Conservation (phyloP, 768 basidiomycete species). For the Suillus clintonianus region DNA sequence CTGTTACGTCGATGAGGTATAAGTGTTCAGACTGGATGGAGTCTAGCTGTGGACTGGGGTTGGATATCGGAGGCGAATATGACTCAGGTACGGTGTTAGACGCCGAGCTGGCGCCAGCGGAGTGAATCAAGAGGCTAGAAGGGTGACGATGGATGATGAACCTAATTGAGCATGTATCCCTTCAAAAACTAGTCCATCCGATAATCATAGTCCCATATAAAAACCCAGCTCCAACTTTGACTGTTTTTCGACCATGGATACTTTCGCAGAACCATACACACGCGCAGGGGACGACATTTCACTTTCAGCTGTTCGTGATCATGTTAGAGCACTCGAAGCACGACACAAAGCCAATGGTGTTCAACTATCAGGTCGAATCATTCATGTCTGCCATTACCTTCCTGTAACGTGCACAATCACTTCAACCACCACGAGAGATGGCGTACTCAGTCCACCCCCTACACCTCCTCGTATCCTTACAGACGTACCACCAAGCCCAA, state of each 20-base stretch:
- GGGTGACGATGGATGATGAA: not conserved
- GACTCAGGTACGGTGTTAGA: too few species aligned
- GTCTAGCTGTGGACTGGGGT: too few species aligned
- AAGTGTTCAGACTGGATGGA: too few species aligned
- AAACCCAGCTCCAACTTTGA: not conserved
- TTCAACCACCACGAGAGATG: slow-evolving; percentile 34
- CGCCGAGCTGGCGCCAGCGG: not conserved
- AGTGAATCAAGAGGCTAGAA: too few species aligned
- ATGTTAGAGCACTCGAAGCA: slow-evolving; percentile 71
- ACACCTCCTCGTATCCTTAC: slow-evolving; percentile 66
- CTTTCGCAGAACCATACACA: slow-evolving; percentile 72
- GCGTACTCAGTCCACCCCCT: slow-evolving; percentile 72
- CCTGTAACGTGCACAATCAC: slow-evolving; percentile 71
- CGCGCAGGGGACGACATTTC: slow-evolving; percentile 65
- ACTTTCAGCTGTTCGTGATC: slow-evolving; percentile 70
- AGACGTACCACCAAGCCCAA: slow-evolving; percentile 46
- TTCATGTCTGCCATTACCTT: slow-evolving; percentile 91
- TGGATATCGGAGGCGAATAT: too few species aligned
- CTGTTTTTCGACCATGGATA: slow-evolving; percentile 52
- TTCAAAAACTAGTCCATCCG: not conserved
- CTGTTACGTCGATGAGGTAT: too few species aligned
- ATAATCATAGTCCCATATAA: not conserved
- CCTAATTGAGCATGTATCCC: not conserved
- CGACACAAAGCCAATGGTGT: slow-evolving; percentile 70
- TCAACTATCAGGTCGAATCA: slow-evolving; percentile 81